Evolutionary conservation across 176 grass and related monocot species (phyloP).

Genomic region (Rhynchospora breviuscula): DNA sequence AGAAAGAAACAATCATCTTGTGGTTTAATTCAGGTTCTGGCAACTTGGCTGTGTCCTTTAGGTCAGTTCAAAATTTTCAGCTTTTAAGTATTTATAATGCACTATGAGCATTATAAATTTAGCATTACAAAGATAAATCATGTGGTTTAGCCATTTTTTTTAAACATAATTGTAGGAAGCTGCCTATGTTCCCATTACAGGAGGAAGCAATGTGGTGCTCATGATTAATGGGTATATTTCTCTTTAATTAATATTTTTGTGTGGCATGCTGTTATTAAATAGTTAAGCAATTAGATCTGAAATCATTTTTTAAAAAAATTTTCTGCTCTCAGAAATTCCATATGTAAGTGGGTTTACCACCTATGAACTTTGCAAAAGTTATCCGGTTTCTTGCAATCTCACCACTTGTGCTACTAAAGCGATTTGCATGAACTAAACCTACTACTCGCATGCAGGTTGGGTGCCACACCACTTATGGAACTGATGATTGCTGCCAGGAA

Average conservation of each 20-base stretch:
- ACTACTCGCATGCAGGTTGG: constrained; percentile 23
- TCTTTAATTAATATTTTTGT: neutral
- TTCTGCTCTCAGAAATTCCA: neutral
- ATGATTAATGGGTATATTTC: constrained; percentile 49
- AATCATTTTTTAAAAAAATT: neutral
- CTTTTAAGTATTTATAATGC: neutral
- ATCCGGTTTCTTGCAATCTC: neutral
- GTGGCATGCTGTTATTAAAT: neutral
- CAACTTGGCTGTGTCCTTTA: neutral
- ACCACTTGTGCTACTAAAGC: neutral
- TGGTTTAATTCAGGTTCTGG: neutral
- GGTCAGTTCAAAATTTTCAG: neutral
- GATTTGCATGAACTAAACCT: neutral
- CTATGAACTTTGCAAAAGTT: neutral
- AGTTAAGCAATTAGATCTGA: neutral
- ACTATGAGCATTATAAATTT: neutral
- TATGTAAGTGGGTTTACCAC: neutral
- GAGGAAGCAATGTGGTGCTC: constrained; percentile 45
- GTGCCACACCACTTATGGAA: constrained; percentile 47
- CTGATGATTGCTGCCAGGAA: constrained; percentile 45
- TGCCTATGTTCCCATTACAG: constrained; percentile 38
- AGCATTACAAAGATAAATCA: neutral
- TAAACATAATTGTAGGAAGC: constrained; percentile 34
- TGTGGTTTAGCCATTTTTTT: neutral
- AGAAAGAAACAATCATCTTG: neutral